Conservation (phyloP, 2,329 filamentous ascomycete species). For the Colletotrichum sp. region DNA sequence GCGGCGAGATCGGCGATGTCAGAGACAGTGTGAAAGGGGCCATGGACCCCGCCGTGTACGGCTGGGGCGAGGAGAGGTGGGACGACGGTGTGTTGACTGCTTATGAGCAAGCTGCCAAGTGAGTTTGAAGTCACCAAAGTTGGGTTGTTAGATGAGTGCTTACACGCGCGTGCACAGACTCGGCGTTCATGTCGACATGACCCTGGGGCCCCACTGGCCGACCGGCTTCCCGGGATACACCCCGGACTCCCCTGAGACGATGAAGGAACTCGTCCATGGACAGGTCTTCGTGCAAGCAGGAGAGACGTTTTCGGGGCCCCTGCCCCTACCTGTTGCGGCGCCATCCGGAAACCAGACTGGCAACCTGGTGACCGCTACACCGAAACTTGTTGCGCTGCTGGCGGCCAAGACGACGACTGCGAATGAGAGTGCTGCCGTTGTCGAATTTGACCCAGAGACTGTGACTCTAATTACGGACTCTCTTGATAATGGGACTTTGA, state of each 20-base stretch:
- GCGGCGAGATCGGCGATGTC: background rate
- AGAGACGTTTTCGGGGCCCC: background rate
- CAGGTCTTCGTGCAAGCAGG: background rate
- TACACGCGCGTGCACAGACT: background rate
- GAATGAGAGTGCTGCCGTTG: background rate
- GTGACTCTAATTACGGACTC: background rate
- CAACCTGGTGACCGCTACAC: background rate
- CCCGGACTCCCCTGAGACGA: background rate
- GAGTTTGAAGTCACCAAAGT: background rate
- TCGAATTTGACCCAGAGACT: background rate
- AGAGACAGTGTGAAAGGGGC: background rate
- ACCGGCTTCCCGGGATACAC: background rate
- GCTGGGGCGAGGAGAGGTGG: background rate
- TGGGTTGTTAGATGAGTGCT: fast-evolving
- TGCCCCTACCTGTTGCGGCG: background rate
- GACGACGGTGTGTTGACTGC: background rate
- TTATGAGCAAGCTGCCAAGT: background rate
- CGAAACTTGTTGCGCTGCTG: background rate
- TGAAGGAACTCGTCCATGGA: background rate
- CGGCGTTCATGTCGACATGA: background rate
- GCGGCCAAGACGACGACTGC: background rate
- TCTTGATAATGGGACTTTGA: background rate
- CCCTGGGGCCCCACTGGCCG: background rate
- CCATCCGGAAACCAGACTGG: background rate
- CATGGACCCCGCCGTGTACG: background rate